A percentile compares a stretch with the other conserved stretches of the same genome.
These are phyloP conservation scores for Microdochium paspali DNA, from an alignment of 2,329 filamentous ascomycete genomes.

Conservation along the genomic window DNA sequence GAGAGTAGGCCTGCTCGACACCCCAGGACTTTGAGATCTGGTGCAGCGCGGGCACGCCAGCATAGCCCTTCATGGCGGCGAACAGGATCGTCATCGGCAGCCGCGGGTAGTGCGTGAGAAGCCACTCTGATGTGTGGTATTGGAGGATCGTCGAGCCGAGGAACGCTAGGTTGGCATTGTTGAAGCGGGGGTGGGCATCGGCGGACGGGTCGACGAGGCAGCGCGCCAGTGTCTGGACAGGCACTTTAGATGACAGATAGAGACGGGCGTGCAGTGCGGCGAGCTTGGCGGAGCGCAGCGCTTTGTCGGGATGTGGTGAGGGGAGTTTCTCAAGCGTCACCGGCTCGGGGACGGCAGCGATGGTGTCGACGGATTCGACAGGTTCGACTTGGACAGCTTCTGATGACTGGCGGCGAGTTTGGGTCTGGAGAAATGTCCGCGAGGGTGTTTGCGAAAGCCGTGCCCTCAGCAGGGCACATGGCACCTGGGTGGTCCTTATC, in stretches of 20 bases:
- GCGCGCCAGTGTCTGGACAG: slow-evolving; percentile 76
- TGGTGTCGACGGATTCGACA: no score
- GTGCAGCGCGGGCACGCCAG: slow-evolving; percentile 64
- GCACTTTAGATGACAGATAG: slow-evolving; percentile 70
- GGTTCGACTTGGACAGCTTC: slow-evolving; percentile 4
- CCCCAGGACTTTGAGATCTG: slow-evolving; percentile 80
- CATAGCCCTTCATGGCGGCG: slow-evolving; percentile 75
- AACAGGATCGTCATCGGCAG: slow-evolving; percentile 83
- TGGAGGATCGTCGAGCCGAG: slow-evolving; percentile 76
- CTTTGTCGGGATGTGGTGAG: slow-evolving; percentile 61
- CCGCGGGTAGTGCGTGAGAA: slow-evolving; percentile 83
- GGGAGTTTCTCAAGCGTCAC: slow-evolving; percentile 36
- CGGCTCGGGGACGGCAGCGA: slow-evolving; percentile 8
- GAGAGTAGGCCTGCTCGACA: slow-evolving; percentile 76
- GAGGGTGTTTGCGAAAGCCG: slow-evolving; percentile 9
- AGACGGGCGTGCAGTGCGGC: slow-evolving; percentile 87
- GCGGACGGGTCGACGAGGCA: slow-evolving; percentile 80
- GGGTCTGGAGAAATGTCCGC: slow-evolving; percentile 8
- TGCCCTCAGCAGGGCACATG: slow-evolving; percentile 6
- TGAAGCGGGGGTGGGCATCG: slow-evolving; percentile 70
- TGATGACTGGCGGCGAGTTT: slow-evolving; percentile 3
- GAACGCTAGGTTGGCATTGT: slow-evolving; percentile 76
- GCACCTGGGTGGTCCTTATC: slow-evolving; percentile 19
- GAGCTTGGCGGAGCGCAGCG: slow-evolving; percentile 74
- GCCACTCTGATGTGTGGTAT: slow-evolving; percentile 82